Base-by-base conservation (phyloP, 1,284 basidiomycete species). In the Heliocybe sulcata region DNA sequence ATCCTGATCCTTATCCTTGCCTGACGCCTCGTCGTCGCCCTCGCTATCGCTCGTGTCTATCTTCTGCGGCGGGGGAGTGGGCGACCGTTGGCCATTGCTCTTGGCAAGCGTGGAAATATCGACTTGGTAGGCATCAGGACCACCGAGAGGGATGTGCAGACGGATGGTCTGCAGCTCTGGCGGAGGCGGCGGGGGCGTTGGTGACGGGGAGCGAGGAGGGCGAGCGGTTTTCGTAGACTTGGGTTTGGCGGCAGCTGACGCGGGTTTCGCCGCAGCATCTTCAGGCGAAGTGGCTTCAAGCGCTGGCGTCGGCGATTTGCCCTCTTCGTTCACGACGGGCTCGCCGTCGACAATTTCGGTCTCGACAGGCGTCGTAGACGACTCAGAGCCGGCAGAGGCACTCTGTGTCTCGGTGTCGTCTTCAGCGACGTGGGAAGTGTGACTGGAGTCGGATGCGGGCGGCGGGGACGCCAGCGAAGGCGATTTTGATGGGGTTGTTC, bases 21-120 rank as follows among this genome's bases (percentile, higher is more conserved):
- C 47, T 49, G 47, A 49, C 11, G 23, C 47, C 27, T 49, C 47
- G 27, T 49, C 47, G 20, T 49, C 47, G 14, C 47, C 47, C 23
- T 49, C 47, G 27, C 47, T 49, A 26, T 49, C 47, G 27, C 47
- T 49, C 8, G 47, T 49, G 27, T 49, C 47, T 49, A 49, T 49
- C 47, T 49, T 49, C 6, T 8, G 20, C 27, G 27, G 47, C 27
- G 47, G 47, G 8, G 47, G 47, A 3, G 47, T 49, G 14, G 47
- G 42, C 27, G 53, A 25, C 12, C 42, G 45, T 22, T 47, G 53
- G n/a, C 53, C 53, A 10, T 16, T 27, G 23, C n/a, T n/a, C 53
- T 54, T 54, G 20, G 53, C 53, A 4, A 54, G 22, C 9, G 9
- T 22, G 16, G 23, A 23, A 20, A 54, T 35, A 45, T 54, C 53